Evolutionary conservation across 2,329 filamentous ascomycete genomes (phyloP), one percentile per base, ranked within the genome.

Genomic region (Aspergillus chevalieri): DNA sequence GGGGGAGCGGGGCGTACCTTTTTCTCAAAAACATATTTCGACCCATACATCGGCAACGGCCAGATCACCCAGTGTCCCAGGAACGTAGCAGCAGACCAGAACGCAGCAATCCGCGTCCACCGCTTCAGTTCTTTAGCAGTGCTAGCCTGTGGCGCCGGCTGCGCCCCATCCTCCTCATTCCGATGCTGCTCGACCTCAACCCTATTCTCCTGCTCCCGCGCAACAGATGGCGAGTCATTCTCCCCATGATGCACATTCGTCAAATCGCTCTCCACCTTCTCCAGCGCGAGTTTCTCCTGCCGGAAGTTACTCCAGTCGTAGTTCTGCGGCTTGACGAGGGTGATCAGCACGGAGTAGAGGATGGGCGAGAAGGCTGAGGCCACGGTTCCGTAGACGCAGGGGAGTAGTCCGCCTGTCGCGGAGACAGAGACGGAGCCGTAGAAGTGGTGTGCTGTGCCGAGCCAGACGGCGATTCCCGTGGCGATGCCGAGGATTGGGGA

Each of bases 1-100:
- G 24, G 7, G 9, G 14, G 8, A 24, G 42, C 57, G 28, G 57
- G 43, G 58, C 60, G 44, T 54, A 69, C 68, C 51, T 60, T 61
- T 48, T 74, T 73, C 1, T 65, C 65, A 53, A 79, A 79, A 0
- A 79, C 62, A 48, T 79, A 79, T 7, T 71, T 69, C 0, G 75
- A 69, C 0, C 71, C 78, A 54, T 80, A 80, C 76, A 80, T 80
- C 0, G 77, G 77, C 42, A 80, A 62, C 0, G 78, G 78, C 76
- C 77, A 80, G 2, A 80, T 51, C 1, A 80, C 74, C 75, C 74
- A 78, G 47, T 79, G 76, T 0, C 77, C 77, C 1, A 79, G 48
- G 47, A 79, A 79, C 0, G 77, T 79, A 0, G 74, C 75, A 0
- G 68, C 52, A 0, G 75, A 68, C 77, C 76, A 78, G 6, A 70